Conservation (phyloP, 148 eudicot species). For the Fagopyrum homotropicum region DNA sequence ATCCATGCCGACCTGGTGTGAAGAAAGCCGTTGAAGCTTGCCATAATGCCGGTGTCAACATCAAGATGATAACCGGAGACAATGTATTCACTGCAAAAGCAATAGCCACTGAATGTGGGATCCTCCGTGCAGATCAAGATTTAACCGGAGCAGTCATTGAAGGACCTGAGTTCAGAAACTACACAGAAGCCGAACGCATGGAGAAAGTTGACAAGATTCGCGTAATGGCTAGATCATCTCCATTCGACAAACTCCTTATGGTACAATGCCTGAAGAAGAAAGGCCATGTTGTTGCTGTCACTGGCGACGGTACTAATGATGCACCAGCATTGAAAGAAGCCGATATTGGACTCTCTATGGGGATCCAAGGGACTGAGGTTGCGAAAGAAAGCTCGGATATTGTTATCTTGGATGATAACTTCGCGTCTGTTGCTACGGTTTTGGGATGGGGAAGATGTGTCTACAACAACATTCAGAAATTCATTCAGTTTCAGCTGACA, state of each 20-base stretch:
- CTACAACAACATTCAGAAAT: constrained; percentile 33
- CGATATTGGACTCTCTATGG: neutral
- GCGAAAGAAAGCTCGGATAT: constrained; percentile 34
- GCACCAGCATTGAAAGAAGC: constrained; percentile 24
- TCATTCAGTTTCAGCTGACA: constrained; percentile 29
- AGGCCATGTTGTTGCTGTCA: constrained; percentile 32
- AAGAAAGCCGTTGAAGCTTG: constrained; percentile 25
- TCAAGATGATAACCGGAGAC: constrained; percentile 31
- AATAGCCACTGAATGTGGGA: constrained; percentile 26
- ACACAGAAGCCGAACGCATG: constrained; percentile 21
- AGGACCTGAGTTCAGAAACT: constrained; percentile 20
- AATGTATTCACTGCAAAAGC: constrained; percentile 25
- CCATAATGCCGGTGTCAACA: constrained; percentile 24
- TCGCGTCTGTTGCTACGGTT: constrained; percentile 27
- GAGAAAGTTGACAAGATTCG: constrained; percentile 21
- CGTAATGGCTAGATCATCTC: constrained; percentile 31
- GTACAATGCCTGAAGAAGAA: constrained; percentile 26
- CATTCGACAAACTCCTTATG: constrained; percentile 30
- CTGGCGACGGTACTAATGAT: constrained; percentile 33
- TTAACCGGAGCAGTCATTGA: constrained; percentile 16
- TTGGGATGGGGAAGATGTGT: constrained; percentile 30
- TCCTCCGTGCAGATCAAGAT: constrained; percentile 16
- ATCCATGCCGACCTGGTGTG: constrained; percentile 27
- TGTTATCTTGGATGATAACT: constrained; percentile 29
- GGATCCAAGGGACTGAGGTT: constrained; percentile 22